phyloP scores from a whole-genome alignment of 2,329 filamentous ascomycete genomes.

The Pseudogymnoascus sp. region DNA sequence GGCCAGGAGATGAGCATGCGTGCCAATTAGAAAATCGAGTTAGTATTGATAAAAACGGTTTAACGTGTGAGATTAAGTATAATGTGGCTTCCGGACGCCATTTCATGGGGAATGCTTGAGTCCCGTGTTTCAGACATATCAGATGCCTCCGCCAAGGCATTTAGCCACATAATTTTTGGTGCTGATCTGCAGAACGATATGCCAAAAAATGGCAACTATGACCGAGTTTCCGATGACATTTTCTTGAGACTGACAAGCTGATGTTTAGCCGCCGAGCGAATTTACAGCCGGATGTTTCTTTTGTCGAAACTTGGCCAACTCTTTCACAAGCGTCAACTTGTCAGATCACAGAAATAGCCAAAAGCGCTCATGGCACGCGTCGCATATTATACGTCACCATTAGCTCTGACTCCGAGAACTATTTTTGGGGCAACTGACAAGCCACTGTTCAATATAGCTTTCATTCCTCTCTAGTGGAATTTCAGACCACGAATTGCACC shows the following conservation, averaged over 20 bases:
- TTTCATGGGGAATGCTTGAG: neutral
- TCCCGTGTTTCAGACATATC: slow-evolving; percentile 5
- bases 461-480: neutral
- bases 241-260: neutral
- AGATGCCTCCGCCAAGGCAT: slow-evolving; percentile 1
- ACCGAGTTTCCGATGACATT: neutral
- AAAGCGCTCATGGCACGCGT: neutral
- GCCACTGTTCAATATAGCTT: neutral
- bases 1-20: neutral
- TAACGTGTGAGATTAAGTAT: neutral
- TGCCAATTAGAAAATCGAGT: neutral
- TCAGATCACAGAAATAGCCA: neutral
- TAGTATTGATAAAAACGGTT: neutral
- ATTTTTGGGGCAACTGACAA: neutral
- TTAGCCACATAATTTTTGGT: neutral
- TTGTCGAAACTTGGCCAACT: neutral
- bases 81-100: neutral
- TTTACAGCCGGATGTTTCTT: neutral
- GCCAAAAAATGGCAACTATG: neutral
- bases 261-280: neutral
- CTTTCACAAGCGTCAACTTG: neutral
- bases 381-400: neutral
- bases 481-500: neutral
- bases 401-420: neutral
- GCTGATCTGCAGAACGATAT: neutral